Base-by-base conservation (phyloP, 2,329 filamentous ascomycete species). In the Talaromyces sp. region DNA sequence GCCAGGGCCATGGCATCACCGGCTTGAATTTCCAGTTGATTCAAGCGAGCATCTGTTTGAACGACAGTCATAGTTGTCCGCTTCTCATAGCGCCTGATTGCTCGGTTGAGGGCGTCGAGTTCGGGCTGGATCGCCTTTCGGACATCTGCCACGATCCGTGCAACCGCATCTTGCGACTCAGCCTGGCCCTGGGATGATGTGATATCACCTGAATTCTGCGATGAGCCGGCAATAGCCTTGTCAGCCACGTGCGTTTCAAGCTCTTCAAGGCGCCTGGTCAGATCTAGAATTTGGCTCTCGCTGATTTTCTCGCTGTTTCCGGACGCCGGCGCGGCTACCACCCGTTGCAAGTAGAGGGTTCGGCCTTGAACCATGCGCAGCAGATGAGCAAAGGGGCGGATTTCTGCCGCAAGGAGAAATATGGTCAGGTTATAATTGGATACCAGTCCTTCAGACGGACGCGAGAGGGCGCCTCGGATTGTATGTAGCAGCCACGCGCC, bases 361-460 rank as follows among this genome's bases (percentile, higher is more conserved):
- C 91, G 85, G 14, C 85, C 83, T 68, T 91, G 88, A 3, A 95
- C 82, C 68, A 97, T 83, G 70, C 88, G 90, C 63, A 96, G 85
- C 27, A 95, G 77, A 70, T 97, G 92, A 1, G 90, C 85, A 54
- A 92, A 78, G 0, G 93, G 93, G 3, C 90, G 87, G 29, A 97
- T 80, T 75, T 97, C 93, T 3, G 93, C 90, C 0, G 89, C 90
- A 19, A 96, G 82, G 2, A 96, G 80, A 73, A 97, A 97, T 57
- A 97, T 90, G 12, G 88, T 92, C 58, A 97, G 81, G 73, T 97
- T 97, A 76, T 93, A 95, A 73, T 96, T 90, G 4, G 91, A 96
- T 7, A 97, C 88, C 11, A 97, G 80, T 1, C 90, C 90, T 72
- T 95, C 92, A 0, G 91, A 92, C 0, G 90, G 90, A 1, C 90